Conservation (phyloP, 495 filamentous ascomycete genomes). For the Jackrogersella minutella region DNA sequence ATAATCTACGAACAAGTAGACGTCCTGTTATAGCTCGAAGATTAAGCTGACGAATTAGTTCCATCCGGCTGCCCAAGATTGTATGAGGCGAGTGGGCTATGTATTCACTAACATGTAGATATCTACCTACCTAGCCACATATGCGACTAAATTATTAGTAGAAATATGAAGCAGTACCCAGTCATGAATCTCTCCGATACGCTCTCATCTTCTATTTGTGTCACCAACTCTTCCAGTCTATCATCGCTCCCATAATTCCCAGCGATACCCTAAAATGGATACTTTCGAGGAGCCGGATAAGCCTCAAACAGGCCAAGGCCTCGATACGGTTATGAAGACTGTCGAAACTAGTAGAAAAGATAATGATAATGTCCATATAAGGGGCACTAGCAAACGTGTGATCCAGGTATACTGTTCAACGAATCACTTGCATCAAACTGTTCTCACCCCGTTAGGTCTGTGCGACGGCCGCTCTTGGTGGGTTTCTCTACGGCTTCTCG, state of each 20-base stretch:
- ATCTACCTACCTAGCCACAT: too few relatives aligned
- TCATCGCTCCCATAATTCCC: background rate
- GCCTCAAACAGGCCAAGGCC: too few relatives aligned
- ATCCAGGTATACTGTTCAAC: background rate
- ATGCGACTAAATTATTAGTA: too few relatives aligned
- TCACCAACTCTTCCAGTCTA: background rate
- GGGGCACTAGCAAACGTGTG: background rate
- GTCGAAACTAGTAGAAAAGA: background rate
- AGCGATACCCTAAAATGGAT: background rate
- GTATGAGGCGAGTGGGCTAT: background rate
- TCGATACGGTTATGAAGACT: too few relatives aligned
- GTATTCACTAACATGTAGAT: too few relatives aligned
- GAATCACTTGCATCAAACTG: background rate
- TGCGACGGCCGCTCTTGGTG: background rate
- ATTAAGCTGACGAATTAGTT: background rate
- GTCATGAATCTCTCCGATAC: background rate
- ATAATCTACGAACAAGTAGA: background rate
- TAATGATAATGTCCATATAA: background rate
- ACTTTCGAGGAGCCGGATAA: background rate
- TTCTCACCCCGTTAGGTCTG: background rate
- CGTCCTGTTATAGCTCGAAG: background rate
- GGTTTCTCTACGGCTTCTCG: conserved; percentile 1
- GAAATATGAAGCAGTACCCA: background rate
- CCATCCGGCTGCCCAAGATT: background rate
- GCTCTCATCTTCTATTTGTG: background rate